phyloP scores from a whole-genome alignment of 2,329 filamentous ascomycete species.

The Ophiognomonia clavigignenti-juglandacearum region DNA sequence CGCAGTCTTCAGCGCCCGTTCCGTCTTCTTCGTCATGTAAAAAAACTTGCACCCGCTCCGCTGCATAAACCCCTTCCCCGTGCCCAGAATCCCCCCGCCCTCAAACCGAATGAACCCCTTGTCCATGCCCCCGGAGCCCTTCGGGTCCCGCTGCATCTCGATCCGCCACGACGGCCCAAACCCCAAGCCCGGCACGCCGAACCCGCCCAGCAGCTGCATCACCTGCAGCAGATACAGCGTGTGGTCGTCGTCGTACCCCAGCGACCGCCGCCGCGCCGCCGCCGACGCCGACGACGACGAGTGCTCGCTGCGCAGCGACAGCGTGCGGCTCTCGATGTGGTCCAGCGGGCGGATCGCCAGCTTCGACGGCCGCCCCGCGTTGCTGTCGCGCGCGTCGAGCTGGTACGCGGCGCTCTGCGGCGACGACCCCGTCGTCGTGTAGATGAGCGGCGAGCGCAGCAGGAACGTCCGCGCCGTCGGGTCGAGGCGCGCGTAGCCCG shows the following conservation, averaged over 20 bases:
- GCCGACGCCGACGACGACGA: background rate
- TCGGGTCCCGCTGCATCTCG: conserved; percentile 9
- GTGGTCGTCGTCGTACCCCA: conserved; percentile 5
- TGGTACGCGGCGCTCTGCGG: conserved; percentile 7
- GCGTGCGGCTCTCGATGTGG: conserved; percentile 10
- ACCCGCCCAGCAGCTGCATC: conserved; percentile 8
- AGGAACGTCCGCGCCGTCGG: conserved; percentile 5
- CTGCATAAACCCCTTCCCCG: conserved; percentile 8
- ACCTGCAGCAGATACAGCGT: conserved; percentile 9
- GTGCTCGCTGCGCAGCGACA: conserved; percentile 7
- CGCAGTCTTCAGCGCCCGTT: background rate
- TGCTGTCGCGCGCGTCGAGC: conserved; percentile 4
- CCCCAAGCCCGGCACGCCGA: conserved; percentile 3
- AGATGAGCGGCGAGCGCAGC: conserved; percentile 8
- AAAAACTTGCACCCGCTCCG: conserved; percentile 15
- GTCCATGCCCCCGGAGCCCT: background rate
- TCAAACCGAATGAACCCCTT: conserved; percentile 9
- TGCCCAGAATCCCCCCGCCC: conserved; percentile 7
- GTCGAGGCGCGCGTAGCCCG: conserved; percentile 6
- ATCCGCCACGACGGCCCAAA: conserved; percentile 10
- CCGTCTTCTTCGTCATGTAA: conserved; percentile 15
- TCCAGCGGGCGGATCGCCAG: conserved; percentile 8
- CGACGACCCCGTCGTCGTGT: conserved; percentile 10
- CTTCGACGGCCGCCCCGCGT: conserved; percentile 4
- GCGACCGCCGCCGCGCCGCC: background rate